These are phyloP conservation scores for Polychytrium aggregatum DNA, from an alignment of 192 early-diverging fungal species.

Conservation along the genomic window DNA sequence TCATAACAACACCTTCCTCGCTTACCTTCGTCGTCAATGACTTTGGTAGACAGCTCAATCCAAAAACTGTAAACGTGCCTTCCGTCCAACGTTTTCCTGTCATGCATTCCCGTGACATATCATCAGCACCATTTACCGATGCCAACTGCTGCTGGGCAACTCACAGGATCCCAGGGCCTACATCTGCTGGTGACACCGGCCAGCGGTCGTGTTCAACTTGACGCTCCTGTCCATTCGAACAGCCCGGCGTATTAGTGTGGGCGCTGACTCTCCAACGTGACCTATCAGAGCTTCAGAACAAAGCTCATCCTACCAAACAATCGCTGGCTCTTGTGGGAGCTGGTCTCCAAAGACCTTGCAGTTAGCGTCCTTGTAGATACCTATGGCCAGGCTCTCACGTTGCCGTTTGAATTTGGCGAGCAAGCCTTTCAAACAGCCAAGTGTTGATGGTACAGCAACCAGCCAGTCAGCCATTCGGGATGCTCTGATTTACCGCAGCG, in stretches of 20 bases:
- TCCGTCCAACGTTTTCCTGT: slow-evolving; percentile 10
- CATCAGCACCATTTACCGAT: background rate
- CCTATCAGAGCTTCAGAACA: slow-evolving; percentile 11
- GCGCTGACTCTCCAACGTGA: background rate
- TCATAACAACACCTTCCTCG: background rate
- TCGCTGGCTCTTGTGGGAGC: slow-evolving; percentile 11
- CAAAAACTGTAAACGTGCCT: slow-evolving; percentile 10
- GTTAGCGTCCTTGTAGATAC: slow-evolving; percentile 17
- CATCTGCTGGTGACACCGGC: background rate
- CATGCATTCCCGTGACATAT: background rate
- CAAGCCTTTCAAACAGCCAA: too few species aligned
- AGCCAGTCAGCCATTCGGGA: too few species aligned
- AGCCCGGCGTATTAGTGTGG: background rate
- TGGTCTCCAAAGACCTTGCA: slow-evolving; percentile 7
- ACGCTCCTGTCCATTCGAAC: too few species aligned
- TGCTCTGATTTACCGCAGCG: too few species aligned
- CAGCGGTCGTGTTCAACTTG: background rate
- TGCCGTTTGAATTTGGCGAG: slow-evolving; percentile 9
- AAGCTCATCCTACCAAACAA: slow-evolving; percentile 12
- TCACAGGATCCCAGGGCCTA: background rate
- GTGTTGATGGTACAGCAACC: too few species aligned
- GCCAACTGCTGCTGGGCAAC: background rate
- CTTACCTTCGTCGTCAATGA: slow-evolving; percentile 20
- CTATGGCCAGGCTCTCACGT: slow-evolving; percentile 4
- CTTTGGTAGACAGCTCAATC: slow-evolving; percentile 27